Conservation (phyloP, 768 basidiomycete genomes). For the Tylopilus rubrobrunneus region DNA sequence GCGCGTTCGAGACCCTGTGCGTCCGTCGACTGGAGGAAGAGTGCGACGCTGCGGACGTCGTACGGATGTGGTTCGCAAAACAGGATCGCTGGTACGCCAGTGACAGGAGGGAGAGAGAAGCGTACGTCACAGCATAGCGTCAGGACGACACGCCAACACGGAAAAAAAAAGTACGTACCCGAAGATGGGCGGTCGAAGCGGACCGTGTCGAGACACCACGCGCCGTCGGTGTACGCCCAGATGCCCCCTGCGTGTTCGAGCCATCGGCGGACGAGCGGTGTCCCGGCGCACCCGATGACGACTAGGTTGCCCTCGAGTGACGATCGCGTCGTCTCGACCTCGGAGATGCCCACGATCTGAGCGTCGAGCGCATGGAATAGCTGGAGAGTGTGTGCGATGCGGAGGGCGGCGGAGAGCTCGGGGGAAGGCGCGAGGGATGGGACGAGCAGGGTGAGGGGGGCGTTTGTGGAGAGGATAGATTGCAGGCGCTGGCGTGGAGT, state of each 20-base stretch:
- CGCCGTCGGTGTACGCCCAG: constrained; percentile 21
- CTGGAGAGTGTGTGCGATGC: constrained; percentile 65
- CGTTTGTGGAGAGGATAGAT: constrained; percentile 52
- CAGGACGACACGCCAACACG: too few relatives aligned
- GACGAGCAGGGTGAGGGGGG: constrained; percentile 55
- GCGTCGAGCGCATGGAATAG: constrained; percentile 69
- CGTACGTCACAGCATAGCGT: too few relatives aligned
- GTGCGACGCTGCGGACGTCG: constrained; percentile 29
- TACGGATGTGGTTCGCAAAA: constrained; percentile 48
- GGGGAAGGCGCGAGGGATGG: constrained; percentile 31
- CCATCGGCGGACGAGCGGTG: constrained; percentile 31
- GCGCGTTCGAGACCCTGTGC: constrained; percentile 60
- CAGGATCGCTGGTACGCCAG: constrained; percentile 38
- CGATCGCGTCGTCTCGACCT: constrained; percentile 20
- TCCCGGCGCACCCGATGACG: constrained; percentile 45
- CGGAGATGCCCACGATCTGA: constrained; percentile 46
- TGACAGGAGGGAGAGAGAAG: too few relatives aligned
- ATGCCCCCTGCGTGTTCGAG: constrained; percentile 22
- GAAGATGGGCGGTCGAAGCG: constrained; percentile 21
- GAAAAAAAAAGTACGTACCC: constrained; percentile 3
- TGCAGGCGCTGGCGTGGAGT: constrained; percentile 48
- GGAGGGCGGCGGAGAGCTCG: constrained; percentile 53
- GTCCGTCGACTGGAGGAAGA: constrained; percentile 64
- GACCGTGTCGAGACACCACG: constrained; percentile 11
- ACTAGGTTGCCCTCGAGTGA: constrained; percentile 49